Percentiles rank a stretch among this genome's conserved stretches.
Evolutionary conservation across 306 rosid genomes (phyloP).

Genomic region (Cajanus cajan): DNA sequence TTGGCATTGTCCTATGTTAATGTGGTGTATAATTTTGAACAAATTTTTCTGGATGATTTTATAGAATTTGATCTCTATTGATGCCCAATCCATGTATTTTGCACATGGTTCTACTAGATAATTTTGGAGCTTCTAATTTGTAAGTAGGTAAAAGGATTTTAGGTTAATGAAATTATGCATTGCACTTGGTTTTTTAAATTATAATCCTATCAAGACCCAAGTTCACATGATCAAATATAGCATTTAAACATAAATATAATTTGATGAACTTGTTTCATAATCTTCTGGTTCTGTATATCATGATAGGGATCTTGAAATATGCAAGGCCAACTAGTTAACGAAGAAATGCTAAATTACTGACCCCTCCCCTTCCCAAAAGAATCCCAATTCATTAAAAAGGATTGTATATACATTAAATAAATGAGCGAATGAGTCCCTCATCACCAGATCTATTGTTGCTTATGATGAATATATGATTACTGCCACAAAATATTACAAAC

Average conservation of each 20-base stretch:
- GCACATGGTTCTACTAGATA: conserved; percentile 5
- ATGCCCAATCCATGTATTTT: conserved; percentile 14
- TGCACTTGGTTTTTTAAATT: conserved; percentile 4
- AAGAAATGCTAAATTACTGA: conserved; percentile 18
- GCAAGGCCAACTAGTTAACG: conserved; percentile 2
- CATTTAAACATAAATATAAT: conserved; percentile 21
- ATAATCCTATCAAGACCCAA: not conserved
- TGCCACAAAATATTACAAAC: conserved; percentile 7
- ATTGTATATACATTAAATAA: not conserved
- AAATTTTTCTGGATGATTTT: conserved; percentile 14
- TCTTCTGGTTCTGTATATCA: conserved; percentile 1
- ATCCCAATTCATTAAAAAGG: not conserved
- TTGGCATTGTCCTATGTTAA: conserved; percentile 7
- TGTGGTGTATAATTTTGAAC: conserved; percentile 11
- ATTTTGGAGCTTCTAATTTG: not conserved
- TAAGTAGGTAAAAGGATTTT: not conserved
- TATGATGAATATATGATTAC: not conserved
- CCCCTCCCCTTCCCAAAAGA: not conserved
- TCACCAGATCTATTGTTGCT: not conserved
- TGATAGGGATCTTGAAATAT: not conserved
- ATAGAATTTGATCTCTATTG: conserved; percentile 2
- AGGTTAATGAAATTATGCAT: conserved; percentile 8
- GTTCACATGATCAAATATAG: conserved; percentile 11
- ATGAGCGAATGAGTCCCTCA: not conserved
- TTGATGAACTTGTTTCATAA: not conserved